Percentiles rank a stretch among this genome's conserved stretches.
Evolutionary conservation across 2,329 filamentous ascomycete species (phyloP).

Genomic region (Teratosphaeriaceae sp.): DNA sequence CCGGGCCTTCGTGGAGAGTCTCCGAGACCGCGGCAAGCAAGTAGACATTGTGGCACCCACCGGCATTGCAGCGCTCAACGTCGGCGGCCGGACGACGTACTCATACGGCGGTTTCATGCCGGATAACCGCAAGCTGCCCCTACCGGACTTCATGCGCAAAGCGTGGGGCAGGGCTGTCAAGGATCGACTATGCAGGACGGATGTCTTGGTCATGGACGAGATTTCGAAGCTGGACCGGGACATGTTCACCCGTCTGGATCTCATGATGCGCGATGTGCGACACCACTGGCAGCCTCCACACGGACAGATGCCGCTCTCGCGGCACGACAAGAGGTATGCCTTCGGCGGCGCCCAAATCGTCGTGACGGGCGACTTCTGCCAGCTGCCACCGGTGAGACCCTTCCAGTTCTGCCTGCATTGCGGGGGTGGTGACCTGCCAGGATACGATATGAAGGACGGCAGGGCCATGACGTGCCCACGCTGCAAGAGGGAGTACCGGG

Average conservation of each 20-base stretch:
- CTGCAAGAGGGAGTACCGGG: slow-evolving; percentile 4
- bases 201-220: slow-evolving; percentile 58
- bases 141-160: slow-evolving; percentile 19
- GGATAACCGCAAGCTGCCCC: slow-evolving; percentile 36
- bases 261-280: slow-evolving; percentile 7
- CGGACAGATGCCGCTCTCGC: neutral
- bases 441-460: slow-evolving; percentile 1
- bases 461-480: slow-evolving; percentile 1
- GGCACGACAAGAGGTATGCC: neutral
- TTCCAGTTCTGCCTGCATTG: slow-evolving; percentile 42
- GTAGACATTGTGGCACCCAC: slow-evolving; percentile 55
- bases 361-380: slow-evolving; percentile 54
- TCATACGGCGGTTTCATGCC: slow-evolving; percentile 53
- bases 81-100: slow-evolving; percentile 52
- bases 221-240: slow-evolving; percentile 57
- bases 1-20: slow-evolving; percentile 40
- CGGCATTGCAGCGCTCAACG: slow-evolving; percentile 51
- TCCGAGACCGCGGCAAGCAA: slow-evolving; percentile 28
- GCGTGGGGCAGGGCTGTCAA: slow-evolving; percentile 15
- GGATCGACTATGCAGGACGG: slow-evolving; percentile 25
- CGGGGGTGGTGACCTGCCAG: slow-evolving; percentile 5
- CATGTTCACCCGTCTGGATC: slow-evolving; percentile 47
- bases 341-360: slow-evolving; percentile 32
- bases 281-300: neutral
- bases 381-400: slow-evolving; percentile 52